Base-by-base conservation (phyloP, 805 yeast species). In the Candida koratica region DNA sequence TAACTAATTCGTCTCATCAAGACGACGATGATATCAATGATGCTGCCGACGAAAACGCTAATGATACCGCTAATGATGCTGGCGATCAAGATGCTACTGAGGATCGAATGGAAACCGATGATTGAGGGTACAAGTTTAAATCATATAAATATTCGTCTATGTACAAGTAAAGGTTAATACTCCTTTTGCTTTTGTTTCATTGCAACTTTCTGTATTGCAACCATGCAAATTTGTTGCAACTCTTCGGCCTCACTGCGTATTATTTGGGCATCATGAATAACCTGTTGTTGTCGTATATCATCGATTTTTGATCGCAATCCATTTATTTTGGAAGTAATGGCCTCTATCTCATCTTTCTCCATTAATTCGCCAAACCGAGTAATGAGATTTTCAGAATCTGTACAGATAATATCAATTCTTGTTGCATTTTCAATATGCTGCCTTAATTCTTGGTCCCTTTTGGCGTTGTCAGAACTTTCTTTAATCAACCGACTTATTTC, bases 381-480 rank as follows among this genome's bases (percentile, higher is more conserved):
- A 44, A 93, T 67, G 7, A 96, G 90, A 61, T 74, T 73, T 61
- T 88, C 96, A 34, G 95, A 87, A 60, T 93, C 98, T 52, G 83
- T 81, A 48, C 87, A 77, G 34, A 82, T 71, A 50, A 82, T 78
- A 46, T 83, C 94, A 17, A 87, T 84, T 54, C 80, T 73, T 55
- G 83, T 81, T 25, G 90, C 86, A 52, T 77, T 79, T 53, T 84
- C 88, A 43, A 80, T 71, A 38, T 79, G 69, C 48, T 73, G 77
- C 49, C 75, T 77, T 51, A 73, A 64, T 31, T 72, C 65, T 34
- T 73, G 75, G 58, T 84, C 94, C 38, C 56, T 61, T 36, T 73
- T 76, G 46, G 76, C 76, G 63, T 75, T 77, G 37, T 67, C 67
- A 45, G 75, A 77, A 41, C 87, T 87, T 47, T 81, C 88, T 39